A percentile compares a stretch with the other conserved stretches of the same genome.
These are phyloP conservation scores for Saprolegnia parasitica DNA, from an alignment of 352 stramenopile species.

Conservation along the genomic window DNA sequence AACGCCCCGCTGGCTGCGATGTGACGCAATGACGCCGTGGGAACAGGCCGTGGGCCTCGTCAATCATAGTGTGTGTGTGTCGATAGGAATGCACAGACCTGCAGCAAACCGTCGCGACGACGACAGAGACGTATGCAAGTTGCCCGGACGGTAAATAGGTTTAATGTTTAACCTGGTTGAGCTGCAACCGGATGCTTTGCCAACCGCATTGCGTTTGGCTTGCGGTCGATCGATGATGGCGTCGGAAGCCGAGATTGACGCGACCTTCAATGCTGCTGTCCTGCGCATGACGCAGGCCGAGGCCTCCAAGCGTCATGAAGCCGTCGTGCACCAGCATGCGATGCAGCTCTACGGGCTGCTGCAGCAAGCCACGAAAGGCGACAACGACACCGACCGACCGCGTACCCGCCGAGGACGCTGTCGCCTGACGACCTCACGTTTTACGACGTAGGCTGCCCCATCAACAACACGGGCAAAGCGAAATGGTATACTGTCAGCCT, in stretches of 20 bases:
- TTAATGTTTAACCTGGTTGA: too few relatives aligned
- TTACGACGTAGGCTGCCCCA: slow-evolving; percentile 11
- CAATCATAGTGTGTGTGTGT: too few relatives aligned
- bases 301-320: slow-evolving; percentile 9
- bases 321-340: slow-evolving; percentile 3
- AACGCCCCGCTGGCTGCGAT: too few relatives aligned
- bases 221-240: not conserved
- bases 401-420: not conserved
- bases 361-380: slow-evolving; percentile 20
- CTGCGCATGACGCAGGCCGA: slow-evolving; percentile 13
- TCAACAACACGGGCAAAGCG: slow-evolving; percentile 27
- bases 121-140: too few relatives aligned
- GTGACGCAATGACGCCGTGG: too few relatives aligned
- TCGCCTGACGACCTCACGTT: not conserved
- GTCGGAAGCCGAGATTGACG: not conserved
- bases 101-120: too few relatives aligned
- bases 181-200: too few relatives aligned
- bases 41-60: too few relatives aligned
- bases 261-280: slow-evolving; percentile 18
- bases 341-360: slow-evolving; percentile 27
- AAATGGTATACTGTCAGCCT: too few relatives aligned
- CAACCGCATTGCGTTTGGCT: too few relatives aligned
- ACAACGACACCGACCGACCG: slow-evolving; percentile 24
- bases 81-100: too few relatives aligned
- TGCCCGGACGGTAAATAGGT: too few relatives aligned